Evolutionary conservation across 805 yeast species (phyloP).

Genomic region (Wickerhamomyces tratensis): DNA sequence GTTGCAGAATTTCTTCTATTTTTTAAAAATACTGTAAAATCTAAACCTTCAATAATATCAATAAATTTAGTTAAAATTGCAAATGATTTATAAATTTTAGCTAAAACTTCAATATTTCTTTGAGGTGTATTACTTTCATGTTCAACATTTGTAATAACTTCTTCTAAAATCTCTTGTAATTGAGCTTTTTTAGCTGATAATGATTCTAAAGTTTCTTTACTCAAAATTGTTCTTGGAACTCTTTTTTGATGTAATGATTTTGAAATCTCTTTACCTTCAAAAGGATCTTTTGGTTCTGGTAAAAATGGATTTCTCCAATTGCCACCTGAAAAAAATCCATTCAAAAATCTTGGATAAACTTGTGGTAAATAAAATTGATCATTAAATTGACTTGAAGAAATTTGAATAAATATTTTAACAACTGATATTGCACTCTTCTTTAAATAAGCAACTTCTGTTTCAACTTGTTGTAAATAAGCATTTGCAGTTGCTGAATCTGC

Average conservation of each 20-base stretch:
- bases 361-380: constrained; percentile 37
- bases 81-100: constrained; percentile 43
- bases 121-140: constrained; percentile 27
- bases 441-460: constrained; percentile 28
- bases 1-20: constrained; percentile 5
- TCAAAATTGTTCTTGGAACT: constrained; percentile 37
- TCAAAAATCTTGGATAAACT: constrained; percentile 58
- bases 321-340: constrained; percentile 66
- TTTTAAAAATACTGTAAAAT: constrained; percentile 41
- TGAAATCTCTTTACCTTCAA: constrained; percentile 16
- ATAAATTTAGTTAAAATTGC: constrained; percentile 38
- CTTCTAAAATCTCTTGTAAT: constrained; percentile 28
- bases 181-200: constrained; percentile 28
- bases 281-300: constrained; percentile 22
- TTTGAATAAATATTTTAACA: constrained; percentile 19
- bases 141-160: constrained; percentile 31
- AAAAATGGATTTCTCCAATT: constrained; percentile 68
- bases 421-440: constrained; percentile 21
- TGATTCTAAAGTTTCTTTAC: constrained; percentile 33
- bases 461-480: constrained; percentile 27
- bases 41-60: constrained; percentile 50
- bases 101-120: constrained; percentile 43
- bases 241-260: constrained; percentile 13
- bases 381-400: constrained; percentile 19
- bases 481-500: constrained; percentile 5